Evolutionary conservation across 1,139 yeast genomes (phyloP).

Genomic region (Insectozyma bohioensis): DNA sequence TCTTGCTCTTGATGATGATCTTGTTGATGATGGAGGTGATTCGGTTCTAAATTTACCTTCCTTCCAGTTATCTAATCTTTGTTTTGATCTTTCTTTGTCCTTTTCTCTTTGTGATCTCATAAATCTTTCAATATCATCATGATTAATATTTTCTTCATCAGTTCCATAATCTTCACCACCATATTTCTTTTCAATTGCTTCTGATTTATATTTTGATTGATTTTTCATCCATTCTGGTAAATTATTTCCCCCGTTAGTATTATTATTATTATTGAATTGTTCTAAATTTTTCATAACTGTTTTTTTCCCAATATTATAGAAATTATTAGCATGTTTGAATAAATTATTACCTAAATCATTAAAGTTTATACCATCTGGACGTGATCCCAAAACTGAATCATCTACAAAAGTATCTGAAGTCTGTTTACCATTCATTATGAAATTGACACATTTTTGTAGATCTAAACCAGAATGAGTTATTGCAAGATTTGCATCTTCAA

Average conservation of each 20-base stretch:
- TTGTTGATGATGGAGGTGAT: constrained; percentile 1
- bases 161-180: constrained; percentile 46
- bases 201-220: constrained; percentile 48
- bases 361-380: constrained; percentile 31
- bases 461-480: constrained; percentile 57
- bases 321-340: constrained; percentile 59
- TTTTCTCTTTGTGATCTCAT: constrained; percentile 40
- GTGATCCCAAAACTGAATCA: constrained; percentile 15
- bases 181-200: constrained; percentile 36
- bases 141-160: constrained; percentile 45
- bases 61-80: constrained; percentile 20
- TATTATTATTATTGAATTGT: constrained; percentile 45
- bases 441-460: constrained; percentile 66
- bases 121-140: constrained; percentile 39
- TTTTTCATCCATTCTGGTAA: constrained; percentile 82
- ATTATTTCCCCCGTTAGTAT: constrained; percentile 27
- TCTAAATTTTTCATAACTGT: constrained; percentile 67
- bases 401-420: constrained; percentile 6
- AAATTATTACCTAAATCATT: constrained; percentile 64
- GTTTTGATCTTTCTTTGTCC: constrained; percentile 35
- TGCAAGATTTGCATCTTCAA: constrained; percentile 62
- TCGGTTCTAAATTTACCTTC: background rate
- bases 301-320: constrained; percentile 60
- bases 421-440: constrained; percentile 47
- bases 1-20: constrained; percentile 1